Evolutionary conservation across 2,329 filamentous ascomycete species (phyloP), one percentile per base, ranked within the genome.

Genomic region (Aspergillus sp.): DNA sequence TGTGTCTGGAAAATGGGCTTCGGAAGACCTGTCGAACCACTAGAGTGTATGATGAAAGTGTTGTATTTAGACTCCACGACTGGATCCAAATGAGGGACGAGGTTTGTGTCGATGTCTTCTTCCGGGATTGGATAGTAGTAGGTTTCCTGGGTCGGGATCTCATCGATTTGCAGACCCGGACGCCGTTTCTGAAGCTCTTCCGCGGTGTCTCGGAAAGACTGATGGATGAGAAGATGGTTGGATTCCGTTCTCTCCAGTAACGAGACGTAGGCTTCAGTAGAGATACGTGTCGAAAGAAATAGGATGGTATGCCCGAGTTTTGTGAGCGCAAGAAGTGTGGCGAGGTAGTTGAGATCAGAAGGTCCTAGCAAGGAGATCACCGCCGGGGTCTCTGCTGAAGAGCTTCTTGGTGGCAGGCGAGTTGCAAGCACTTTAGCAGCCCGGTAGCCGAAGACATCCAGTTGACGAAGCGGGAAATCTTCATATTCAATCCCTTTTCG

Each of bases 1-100:
- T 85, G 77, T 1, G 74, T 78, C 39, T 80, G 74, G 45, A 72
- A 79, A 37, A 85, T 82, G 0, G 81, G 79, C 48, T 84, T 84
- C 0, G 81, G 81, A 0, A 83, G 66, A 0, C 81, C 80, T 0
- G 82, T 83, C 0, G 76, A 80, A 6, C 81, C 80, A 12, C 68
- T 71, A 2, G 72, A 74, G 50, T 76, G 73, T n/a, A 77, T 66
- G 39, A 72, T 74, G 66, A 62, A 69, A 3, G 58, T 64, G 44
- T 67, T 59, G 53, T 67, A 60, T 12, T 50, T 58, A 39, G 62
- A 59, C 44, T 61, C 61, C 4, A 45, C 46, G 5, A 41, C 39
- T 2, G 52, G 44, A 19, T 66, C 57, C 10, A 66, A 51, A 46
- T 46, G 47, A 8, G 53, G 49, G 13, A 50, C 40, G 10, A 60